Conservation (phyloP, 2,329 filamentous ascomycete genomes). For the Verticillium longisporum region DNA sequence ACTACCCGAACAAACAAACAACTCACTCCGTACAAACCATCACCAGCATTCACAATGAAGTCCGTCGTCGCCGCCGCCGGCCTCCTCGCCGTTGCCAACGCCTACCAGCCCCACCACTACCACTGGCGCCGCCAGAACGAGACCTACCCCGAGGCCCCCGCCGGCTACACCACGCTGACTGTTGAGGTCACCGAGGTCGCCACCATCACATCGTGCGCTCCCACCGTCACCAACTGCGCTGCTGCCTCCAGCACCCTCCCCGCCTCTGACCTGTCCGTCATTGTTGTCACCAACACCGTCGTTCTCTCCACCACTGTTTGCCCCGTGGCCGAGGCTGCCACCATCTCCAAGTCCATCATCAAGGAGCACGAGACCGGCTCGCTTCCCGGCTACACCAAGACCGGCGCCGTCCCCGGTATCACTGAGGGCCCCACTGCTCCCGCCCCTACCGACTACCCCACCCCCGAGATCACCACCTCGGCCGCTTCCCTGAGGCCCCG, state of each 20-base stretch:
- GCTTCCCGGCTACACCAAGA: constrained; percentile 27
- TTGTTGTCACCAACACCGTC: constrained; percentile 30
- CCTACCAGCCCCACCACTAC: constrained; percentile 28
- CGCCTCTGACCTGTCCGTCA: constrained; percentile 23
- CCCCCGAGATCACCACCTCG: constrained; percentile 9
- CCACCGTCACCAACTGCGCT: constrained; percentile 52
- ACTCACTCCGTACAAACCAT: constrained; percentile 9
- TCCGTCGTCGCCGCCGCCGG: constrained; percentile 32
- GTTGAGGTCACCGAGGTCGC: constrained; percentile 48
- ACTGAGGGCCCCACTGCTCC: constrained; percentile 18
- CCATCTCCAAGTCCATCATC: constrained; percentile 33
- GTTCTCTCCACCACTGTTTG: constrained; percentile 35
- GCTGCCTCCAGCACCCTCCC: constrained; percentile 26
- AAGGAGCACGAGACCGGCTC: constrained; percentile 25
- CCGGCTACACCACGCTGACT: constrained; percentile 31
- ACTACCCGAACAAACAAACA: background rate
- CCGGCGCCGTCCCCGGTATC: constrained; percentile 11
- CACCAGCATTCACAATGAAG: constrained; percentile 37
- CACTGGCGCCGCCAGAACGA: constrained; percentile 15
- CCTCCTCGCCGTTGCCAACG: constrained; percentile 36
- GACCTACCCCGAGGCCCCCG: constrained; percentile 7
- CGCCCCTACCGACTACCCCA: constrained; percentile 26
- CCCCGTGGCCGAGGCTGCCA: constrained; percentile 33
- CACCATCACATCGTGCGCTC: constrained; percentile 52
- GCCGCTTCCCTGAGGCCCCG: constrained; percentile 9